Evolutionary conservation across 2,329 filamentous ascomycete species (phyloP).

Genomic region (Penicillium sp.): DNA sequence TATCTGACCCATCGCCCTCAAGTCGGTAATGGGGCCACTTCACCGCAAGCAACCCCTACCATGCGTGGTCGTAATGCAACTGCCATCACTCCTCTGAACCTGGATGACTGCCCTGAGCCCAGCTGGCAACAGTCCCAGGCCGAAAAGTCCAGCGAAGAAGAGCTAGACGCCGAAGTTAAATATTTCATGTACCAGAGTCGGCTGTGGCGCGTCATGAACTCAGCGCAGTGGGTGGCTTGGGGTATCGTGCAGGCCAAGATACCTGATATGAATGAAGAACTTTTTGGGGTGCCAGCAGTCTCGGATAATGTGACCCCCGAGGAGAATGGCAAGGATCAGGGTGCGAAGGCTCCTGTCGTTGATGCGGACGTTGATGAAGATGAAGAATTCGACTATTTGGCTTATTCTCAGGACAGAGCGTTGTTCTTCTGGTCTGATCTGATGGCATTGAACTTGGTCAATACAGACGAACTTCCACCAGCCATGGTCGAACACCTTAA

Average conservation of each 20-base stretch:
- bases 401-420: conserved; percentile 86
- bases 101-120: conserved; percentile 69
- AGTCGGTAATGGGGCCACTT: conserved; percentile 26
- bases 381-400: conserved; percentile 90
- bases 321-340: conserved; percentile 21
- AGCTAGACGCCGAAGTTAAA: conserved; percentile 68
- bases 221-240: conserved; percentile 92
- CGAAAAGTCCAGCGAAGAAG: conserved; percentile 66
- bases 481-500: conserved; percentile 69
- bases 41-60: conserved; percentile 34
- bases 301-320: conserved; percentile 15
- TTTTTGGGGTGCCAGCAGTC: too few relatives aligned
- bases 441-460: conserved; percentile 74
- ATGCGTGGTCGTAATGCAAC: conserved; percentile 58
- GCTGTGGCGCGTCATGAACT: conserved; percentile 86
- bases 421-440: conserved; percentile 96
- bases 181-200: conserved; percentile 76
- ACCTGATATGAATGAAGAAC: conserved; percentile 65
- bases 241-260: conserved; percentile 94
- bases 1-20: conserved; percentile 83
- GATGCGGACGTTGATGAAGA: conserved; percentile 61
- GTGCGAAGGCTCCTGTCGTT: conserved; percentile 26
- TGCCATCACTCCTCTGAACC: conserved; percentile 71
- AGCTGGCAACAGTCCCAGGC: conserved; percentile 65
- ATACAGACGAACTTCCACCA: conserved; percentile 74